These are phyloP conservation scores for Colletotrichum sp. DNA, from an alignment of 2,329 filamentous ascomycete species.

Conservation along the genomic window DNA sequence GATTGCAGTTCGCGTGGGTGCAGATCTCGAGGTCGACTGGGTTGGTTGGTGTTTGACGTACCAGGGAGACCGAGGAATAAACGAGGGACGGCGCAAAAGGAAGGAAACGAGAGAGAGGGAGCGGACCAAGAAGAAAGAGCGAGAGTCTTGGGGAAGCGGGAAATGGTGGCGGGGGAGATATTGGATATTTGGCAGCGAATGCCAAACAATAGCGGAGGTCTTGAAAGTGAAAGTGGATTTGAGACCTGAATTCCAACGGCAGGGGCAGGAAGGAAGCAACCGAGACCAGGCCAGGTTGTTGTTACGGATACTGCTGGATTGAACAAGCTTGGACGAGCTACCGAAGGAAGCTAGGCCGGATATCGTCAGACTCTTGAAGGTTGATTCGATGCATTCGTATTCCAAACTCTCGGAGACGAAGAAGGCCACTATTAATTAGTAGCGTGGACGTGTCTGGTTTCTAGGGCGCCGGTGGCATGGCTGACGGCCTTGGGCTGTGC, in stretches of 20 bases:
- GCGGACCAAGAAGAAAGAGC: background rate
- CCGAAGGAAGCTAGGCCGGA: background rate
- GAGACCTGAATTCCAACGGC: slow-evolving; percentile 11
- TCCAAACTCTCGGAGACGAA: background rate
- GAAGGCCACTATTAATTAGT: background rate
- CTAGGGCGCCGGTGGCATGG: background rate
- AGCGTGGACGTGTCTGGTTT: background rate
- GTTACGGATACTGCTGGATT: background rate
- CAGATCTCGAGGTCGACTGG: background rate
- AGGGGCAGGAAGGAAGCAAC: slow-evolving; percentile 9
- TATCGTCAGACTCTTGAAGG: background rate
- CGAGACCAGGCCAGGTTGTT: slow-evolving; percentile 13
- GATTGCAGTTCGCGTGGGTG: background rate
- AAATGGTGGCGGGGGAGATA: slow-evolving; percentile 14
- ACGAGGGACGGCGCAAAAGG: background rate
- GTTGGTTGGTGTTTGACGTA: slow-evolving; percentile 1
- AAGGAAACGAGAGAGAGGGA: background rate
- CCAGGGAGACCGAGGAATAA: background rate
- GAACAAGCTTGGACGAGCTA: background rate
- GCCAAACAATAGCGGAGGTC: slow-evolving; percentile 19
- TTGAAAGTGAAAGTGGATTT: slow-evolving; percentile 1
- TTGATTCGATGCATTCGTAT: background rate
- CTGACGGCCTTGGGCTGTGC: background rate
- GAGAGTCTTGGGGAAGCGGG: background rate
- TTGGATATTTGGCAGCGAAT: slow-evolving; percentile 20